Evolutionary conservation across 768 basidiomycete genomes (phyloP), one percentile per base, ranked within the genome.

Genomic region (Tricholoma terreum): DNA sequence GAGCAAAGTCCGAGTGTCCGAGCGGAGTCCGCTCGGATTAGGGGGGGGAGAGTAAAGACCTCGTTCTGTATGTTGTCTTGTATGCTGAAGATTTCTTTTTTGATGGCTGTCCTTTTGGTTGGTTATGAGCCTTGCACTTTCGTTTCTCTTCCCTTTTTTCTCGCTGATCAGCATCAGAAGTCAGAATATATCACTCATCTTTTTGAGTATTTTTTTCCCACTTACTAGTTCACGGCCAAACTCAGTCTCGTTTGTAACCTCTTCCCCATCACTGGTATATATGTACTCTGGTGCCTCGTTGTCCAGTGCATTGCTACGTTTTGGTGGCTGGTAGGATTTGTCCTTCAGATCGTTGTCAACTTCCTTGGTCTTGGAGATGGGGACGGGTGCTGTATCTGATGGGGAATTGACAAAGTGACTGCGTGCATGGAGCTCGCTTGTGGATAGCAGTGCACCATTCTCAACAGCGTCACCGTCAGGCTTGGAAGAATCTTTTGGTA

Each of bases 201-300:
- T 34, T 22, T 21, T 7, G 30, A n/a, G n/a, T n/a, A n/a, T n/a
- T n/a, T n/a, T n/a, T n/a, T n/a, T n/a, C 31, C 22, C 30, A 52
- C 50, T 4, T 36, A 52, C 50, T 6, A 52, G 3, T 19, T 35
- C 30, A 31, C 11, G 12, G 31, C 50, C 56, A 42, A 33, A 17
- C 27, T 59, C 58, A n/a, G 58, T 46, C 58, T 56, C 54, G 19
- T 4, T 34, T 2, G 19, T 24, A 51, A n/a, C 30, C 45, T 55
- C 54, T 48, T 55, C 30, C 45, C 54, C 46, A 19, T 54, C 53
- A 42, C 53, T 43, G 12, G 19, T 21, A 35, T 22, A 48, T 19
- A 54, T 54, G 10, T 2, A 19, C n/a, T 45, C 19, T 34, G 54
- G 54, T 30, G 40, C 45, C 8, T 48, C 22, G 30, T 55, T 30